phyloP scores from a whole-genome alignment of 805 yeast genomes.

The Teunomyces cretensis region DNA sequence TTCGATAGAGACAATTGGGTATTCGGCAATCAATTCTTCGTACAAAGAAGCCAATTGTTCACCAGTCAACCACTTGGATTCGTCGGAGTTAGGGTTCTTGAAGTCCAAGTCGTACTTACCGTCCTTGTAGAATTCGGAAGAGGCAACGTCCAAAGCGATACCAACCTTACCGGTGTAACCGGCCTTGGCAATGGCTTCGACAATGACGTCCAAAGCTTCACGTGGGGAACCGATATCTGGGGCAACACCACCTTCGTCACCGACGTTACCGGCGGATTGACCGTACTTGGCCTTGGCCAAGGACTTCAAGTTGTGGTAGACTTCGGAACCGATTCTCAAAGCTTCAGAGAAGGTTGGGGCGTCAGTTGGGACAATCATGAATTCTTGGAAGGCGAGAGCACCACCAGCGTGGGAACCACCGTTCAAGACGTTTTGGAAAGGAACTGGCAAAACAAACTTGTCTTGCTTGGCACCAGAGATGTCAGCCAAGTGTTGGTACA shows the following conservation, averaged over 20 bases:
- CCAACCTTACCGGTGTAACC: constrained; percentile 93
- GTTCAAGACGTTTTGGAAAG: constrained; percentile 97
- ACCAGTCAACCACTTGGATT: constrained; percentile 89
- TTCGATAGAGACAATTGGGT: constrained; percentile 98
- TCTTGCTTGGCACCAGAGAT: constrained; percentile 68
- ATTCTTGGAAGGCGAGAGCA: constrained; percentile 97
- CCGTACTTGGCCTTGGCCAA: constrained; percentile 95
- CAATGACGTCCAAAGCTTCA: constrained; percentile 95
- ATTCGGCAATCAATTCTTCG: constrained; percentile 73
- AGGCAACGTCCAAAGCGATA: constrained; percentile 95
- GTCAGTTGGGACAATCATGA: constrained; percentile 96
- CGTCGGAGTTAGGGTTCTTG: constrained; percentile 94
- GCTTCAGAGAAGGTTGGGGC: constrained; percentile 93
- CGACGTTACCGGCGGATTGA: constrained; percentile 98
- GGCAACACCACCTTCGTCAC: constrained; percentile 99
- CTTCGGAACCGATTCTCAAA: constrained; percentile 95
- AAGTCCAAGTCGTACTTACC: constrained; percentile 97
- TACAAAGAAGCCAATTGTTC: constrained; percentile 82
- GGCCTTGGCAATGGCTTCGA: constrained; percentile 84
- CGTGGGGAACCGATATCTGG: constrained; percentile 93
- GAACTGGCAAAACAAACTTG: constrained; percentile 96
- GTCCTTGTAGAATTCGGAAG: constrained; percentile 96
- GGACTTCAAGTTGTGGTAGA: constrained; percentile 93
- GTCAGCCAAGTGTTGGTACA: constrained; percentile 87
- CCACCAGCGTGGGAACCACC: constrained; percentile 99